phyloP scores from a whole-genome alignment of 1,139 yeast species.

The Hyphopichia buzzinii region DNA sequence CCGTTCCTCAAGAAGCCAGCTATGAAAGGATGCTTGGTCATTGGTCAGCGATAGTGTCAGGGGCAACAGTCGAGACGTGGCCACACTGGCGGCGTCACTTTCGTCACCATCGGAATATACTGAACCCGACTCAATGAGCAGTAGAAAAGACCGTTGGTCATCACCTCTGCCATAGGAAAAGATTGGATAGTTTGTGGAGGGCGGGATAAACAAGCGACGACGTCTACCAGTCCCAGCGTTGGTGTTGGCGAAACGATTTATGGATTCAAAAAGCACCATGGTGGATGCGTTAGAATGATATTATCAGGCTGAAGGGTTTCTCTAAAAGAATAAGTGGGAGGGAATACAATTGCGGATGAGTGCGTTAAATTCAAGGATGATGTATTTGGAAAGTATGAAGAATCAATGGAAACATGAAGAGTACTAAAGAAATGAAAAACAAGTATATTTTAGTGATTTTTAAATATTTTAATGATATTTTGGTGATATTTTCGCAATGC shows the following conservation, averaged over 20 bases:
- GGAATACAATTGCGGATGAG: too few species aligned
- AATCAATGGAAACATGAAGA: too few species aligned
- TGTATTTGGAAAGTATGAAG: too few species aligned
- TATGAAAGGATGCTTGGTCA: slow-evolving; percentile 49
- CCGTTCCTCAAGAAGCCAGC: slow-evolving; percentile 69
- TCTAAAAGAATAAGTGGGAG: too few species aligned
- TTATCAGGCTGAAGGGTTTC: too few species aligned
- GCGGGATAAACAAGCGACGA: slow-evolving; percentile 59
- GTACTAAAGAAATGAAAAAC: too few species aligned
- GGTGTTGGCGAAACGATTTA: slow-evolving; percentile 43
- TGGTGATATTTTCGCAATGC: too few species aligned
- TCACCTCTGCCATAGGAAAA: slow-evolving; percentile 60
- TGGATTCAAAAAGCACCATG: slow-evolving; percentile 44
- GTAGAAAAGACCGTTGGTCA: slow-evolving; percentile 65
- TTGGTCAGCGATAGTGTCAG: slow-evolving; percentile 55
- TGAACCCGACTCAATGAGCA: slow-evolving; percentile 40
- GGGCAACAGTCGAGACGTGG: slow-evolving; percentile 61
- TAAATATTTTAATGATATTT: too few species aligned
- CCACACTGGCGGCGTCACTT: slow-evolving; percentile 52
- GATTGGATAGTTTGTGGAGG: slow-evolving; percentile 66
- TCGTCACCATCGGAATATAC: slow-evolving; percentile 33
- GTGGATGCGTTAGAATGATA: too few species aligned
- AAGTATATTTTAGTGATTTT: too few species aligned
- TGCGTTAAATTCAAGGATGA: too few species aligned
- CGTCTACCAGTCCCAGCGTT: slow-evolving; percentile 37